Evolutionary conservation across 129 eudicot species (phyloP).

Genomic region (Scalesia atractyloides): DNA sequence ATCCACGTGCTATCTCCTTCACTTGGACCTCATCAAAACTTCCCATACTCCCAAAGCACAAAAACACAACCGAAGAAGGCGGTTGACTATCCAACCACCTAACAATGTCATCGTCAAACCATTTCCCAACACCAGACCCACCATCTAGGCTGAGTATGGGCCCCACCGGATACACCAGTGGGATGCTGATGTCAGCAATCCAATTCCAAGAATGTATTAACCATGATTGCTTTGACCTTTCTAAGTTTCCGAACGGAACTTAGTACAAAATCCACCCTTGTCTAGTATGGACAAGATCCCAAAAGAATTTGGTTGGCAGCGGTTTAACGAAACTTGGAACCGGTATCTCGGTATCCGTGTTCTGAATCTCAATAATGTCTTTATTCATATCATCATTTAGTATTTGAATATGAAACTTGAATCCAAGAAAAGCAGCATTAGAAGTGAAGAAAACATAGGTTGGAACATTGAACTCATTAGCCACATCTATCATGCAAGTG

Average conservation of each 20-base stretch:
- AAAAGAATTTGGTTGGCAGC: too few relatives aligned
- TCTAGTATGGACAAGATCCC: too few relatives aligned
- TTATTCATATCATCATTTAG: background rate
- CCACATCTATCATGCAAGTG: conserved; percentile 44
- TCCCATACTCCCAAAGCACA: conserved; percentile 53
- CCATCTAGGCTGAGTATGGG: conserved; percentile 25
- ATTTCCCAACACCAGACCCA: background rate
- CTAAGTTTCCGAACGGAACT: too few relatives aligned
- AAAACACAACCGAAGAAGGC: conserved; percentile 36
- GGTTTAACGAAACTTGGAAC: conserved; percentile 17
- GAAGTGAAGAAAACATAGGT: conserved; percentile 36
- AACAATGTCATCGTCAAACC: background rate
- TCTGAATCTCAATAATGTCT: background rate
- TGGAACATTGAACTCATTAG: conserved; percentile 34
- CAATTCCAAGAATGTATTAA: too few relatives aligned
- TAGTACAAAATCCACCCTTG: too few relatives aligned
- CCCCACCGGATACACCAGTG: conserved; percentile 37
- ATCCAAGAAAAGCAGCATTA: conserved; percentile 30
- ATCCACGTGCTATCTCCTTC: conserved; percentile 23
- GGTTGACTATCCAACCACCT: conserved; percentile 35
- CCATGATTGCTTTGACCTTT: too few relatives aligned
- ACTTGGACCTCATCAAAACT: conserved; percentile 28
- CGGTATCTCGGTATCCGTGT: conserved; percentile 16
- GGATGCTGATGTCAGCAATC: too few relatives aligned
- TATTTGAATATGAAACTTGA: conserved; percentile 15